Base-by-base conservation (phyloP, 176 grass and related monocot genomes). In the Carex kokanica region DNA sequence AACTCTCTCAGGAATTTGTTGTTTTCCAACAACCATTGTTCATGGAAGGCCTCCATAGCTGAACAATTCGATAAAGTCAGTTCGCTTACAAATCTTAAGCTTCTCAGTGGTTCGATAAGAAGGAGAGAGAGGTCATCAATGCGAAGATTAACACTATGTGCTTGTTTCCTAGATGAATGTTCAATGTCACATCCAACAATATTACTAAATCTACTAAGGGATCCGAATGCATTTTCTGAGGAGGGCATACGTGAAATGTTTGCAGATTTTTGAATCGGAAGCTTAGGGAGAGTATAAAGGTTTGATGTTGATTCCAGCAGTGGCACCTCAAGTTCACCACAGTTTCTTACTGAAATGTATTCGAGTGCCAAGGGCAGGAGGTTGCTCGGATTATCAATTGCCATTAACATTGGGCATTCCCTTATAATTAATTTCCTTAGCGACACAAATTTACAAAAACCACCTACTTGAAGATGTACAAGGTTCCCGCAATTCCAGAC, bases 371-470 rank as follows among this genome's bases (percentile, higher is more conserved):
- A 7, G 3, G 43, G 70, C 21, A 74, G n/a, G 21, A 74, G 70
- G 21, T 52, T 52, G 20, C 20, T 74, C 10, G 15, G 4, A 5
- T 52, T 51, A 74, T 52, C 12, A 52, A 15, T 4, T 52, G 2
- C 70, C 11, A 18, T 18, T 58, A 89, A 16, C 78, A 80, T 87
- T 81, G 80, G 80, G 45, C 84, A 91, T 0, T 81, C 55, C 25
- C 51, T n/a, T 40, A 54, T 61, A 43, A 25, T 29, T 18, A 68
- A 52, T 49, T 49, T 58, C 63, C 53, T 81, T 78, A 66, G 54
- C 54, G 2, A 12, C 20, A 74, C 36, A n/a, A 16, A 58, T 58
- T 16, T 58, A 5, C 56, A 6, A 6, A 58, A 58, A 2, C 78
- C 4, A 38, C 40, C 79, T 57, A 69, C 31, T 1, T 78, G 77